Percentiles rank a stretch among this genome's conserved stretches.
Evolutionary conservation across 2,329 filamentous ascomycete genomes (phyloP).

Genomic region (Trichoderma aggressivum): DNA sequence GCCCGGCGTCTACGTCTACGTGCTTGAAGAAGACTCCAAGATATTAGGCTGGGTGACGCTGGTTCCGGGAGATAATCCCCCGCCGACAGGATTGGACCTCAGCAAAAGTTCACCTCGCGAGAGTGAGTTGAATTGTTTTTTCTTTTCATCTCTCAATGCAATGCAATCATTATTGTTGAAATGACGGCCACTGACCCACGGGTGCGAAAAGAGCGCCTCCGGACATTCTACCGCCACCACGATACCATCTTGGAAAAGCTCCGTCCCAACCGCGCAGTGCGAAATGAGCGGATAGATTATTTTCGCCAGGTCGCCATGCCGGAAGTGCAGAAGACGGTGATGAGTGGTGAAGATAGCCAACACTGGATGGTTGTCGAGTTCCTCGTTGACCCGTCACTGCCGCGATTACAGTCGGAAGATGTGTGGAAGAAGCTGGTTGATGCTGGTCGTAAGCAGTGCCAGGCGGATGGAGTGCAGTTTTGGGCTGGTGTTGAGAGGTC

Average conservation of each 20-base stretch:
- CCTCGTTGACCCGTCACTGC: neutral
- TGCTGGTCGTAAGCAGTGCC: neutral
- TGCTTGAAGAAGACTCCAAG: neutral
- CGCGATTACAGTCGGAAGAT: neutral
- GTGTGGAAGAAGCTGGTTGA: neutral
- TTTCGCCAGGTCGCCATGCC: neutral
- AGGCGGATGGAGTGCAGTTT: neutral
- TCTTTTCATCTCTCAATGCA: neutral
- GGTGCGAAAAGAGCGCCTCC: neutral
- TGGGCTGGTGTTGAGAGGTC: neutral
- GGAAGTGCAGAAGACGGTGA: neutral
- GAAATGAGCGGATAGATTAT: neutral
- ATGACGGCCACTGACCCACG: neutral
- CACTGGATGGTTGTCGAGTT: neutral
- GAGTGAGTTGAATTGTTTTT: neutral
- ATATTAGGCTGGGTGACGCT: neutral
- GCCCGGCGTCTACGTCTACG: neutral
- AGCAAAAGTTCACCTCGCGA: neutral
- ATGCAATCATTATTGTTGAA: neutral
- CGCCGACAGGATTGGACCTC: neutral
- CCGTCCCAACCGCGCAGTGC: neutral
- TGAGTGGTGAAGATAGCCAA: neutral
- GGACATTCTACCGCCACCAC: neutral
- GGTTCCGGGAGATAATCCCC: neutral
- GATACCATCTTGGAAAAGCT: neutral